Percentiles rank a stretch among this genome's conserved stretches.
Evolutionary conservation across 192 early-diverging fungal genomes (phyloP).

Genomic region (Cetraspora pellucida): DNA sequence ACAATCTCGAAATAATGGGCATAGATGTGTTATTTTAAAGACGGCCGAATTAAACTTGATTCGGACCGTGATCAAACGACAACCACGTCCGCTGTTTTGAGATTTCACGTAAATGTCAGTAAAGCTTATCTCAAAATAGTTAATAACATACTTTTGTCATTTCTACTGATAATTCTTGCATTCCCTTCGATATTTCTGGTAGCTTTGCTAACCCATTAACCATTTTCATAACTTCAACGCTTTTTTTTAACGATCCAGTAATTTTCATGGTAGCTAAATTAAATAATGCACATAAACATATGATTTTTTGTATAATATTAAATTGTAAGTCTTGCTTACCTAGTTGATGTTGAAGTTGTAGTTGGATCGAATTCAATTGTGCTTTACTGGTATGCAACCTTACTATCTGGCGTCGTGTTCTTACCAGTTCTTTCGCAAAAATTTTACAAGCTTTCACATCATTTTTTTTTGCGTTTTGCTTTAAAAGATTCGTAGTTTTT

Average conservation of each 20-base stretch:
- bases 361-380: constrained; percentile 86
- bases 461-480: constrained; percentile 86
- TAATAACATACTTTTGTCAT: constrained; percentile 82
- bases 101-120: no score
- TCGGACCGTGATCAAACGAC: no score
- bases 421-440: constrained; percentile 85
- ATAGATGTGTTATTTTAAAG: no score
- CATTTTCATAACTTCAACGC: constrained; percentile 85
- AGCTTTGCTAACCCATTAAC: constrained; percentile 88
- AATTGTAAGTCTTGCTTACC: constrained; percentile 51
- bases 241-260: constrained; percentile 83
- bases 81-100: no score
- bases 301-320: not conserved
- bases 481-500: constrained; percentile 78
- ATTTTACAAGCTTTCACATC: constrained; percentile 72
- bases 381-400: constrained; percentile 86
- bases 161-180: constrained; percentile 93
- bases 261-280: constrained; percentile 80
- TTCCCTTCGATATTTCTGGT: constrained; percentile 78
- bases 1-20: not conserved
- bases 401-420: constrained; percentile 76
- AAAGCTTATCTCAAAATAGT: no score
- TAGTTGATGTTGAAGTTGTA: constrained; percentile 88
- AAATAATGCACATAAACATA: not conserved
- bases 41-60: no score